phyloP scores from a whole-genome alignment of 2,329 filamentous ascomycete genomes.

The Alternaria sp. region DNA sequence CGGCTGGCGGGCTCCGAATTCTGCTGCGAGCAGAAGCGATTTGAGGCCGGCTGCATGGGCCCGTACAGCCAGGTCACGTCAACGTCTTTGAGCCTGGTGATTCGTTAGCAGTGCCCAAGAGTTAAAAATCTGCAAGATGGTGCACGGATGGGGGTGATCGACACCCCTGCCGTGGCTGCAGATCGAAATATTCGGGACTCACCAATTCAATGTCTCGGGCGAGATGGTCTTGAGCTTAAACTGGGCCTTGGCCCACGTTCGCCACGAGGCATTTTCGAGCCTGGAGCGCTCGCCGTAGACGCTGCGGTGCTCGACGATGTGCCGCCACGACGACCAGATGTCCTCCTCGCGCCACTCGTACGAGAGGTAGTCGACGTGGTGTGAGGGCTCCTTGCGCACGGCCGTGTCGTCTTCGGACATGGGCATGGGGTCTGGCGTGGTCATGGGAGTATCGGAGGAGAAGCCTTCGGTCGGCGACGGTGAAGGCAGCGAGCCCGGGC shows the following conservation, averaged over 20 bases:
- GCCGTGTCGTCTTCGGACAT: slow-evolving; percentile 80
- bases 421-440: slow-evolving; percentile 60
- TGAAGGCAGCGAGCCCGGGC: slow-evolving; percentile 52
- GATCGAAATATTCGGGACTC: slow-evolving; percentile 47
- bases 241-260: slow-evolving; percentile 94
- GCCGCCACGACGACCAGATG: slow-evolving; percentile 96
- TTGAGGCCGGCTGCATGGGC: slow-evolving; percentile 77
- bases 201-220: slow-evolving; percentile 94
- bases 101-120: slow-evolving; percentile 36
- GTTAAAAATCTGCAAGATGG: slow-evolving; percentile 19
- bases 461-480: slow-evolving; percentile 60
- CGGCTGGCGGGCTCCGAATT: slow-evolving; percentile 59
- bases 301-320: slow-evolving; percentile 79
- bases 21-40: slow-evolving; percentile 58
- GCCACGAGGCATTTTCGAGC: slow-evolving; percentile 95
- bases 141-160: slow-evolving; percentile 40
- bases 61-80: slow-evolving; percentile 98
- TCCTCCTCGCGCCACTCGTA: slow-evolving; percentile 95
- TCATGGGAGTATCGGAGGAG: slow-evolving; percentile 53
- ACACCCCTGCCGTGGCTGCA: slow-evolving; percentile 27
- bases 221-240: slow-evolving; percentile 85
- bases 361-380: slow-evolving; percentile 94
- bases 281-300: slow-evolving; percentile 81
- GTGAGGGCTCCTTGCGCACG: slow-evolving; percentile 74
- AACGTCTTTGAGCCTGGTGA: slow-evolving; percentile 85